These are phyloP conservation scores for Trametes hirsuta DNA, from an alignment of 1,284 basidiomycete genomes.

Conservation along the genomic window DNA sequence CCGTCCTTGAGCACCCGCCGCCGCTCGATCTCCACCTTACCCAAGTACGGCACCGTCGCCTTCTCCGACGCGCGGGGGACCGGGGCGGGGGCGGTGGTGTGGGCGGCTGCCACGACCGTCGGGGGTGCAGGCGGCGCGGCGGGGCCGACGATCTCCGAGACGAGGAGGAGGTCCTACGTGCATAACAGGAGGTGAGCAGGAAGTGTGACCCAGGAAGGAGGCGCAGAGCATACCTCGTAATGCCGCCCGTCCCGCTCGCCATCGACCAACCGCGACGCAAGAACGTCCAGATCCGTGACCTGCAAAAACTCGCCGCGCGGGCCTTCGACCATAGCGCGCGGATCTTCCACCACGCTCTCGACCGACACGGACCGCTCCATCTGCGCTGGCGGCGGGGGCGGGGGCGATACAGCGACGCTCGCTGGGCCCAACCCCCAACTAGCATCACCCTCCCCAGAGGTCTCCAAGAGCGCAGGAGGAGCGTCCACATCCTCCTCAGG, in stretches of 20 bases:
- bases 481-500: slow-evolving; percentile 3
- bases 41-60: slow-evolving; percentile 49
- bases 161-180: slow-evolving; percentile 54
- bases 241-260: slow-evolving; percentile 48
- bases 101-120: not conserved
- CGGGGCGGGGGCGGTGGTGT: slow-evolving; percentile 23
- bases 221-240: slow-evolving; percentile 56
- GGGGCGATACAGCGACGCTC: not conserved
- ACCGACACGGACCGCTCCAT: slow-evolving; percentile 23
- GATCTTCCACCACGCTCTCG: slow-evolving; percentile 17
- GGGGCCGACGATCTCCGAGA: slow-evolving; percentile 68
- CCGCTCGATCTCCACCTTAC: slow-evolving; percentile 65
- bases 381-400: not conserved
- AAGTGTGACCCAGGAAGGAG: not conserved
- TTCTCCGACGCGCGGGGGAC: slow-evolving; percentile 10
- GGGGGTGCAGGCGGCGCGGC: slow-evolving; percentile 32
- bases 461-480: not conserved
- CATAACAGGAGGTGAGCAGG: not conserved
- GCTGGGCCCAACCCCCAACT: not conserved
- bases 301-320: slow-evolving; percentile 38
- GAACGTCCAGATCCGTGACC: slow-evolving; percentile 64
- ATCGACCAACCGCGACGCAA: slow-evolving; percentile 54
- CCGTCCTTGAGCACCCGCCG: slow-evolving; percentile 71
- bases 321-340: slow-evolving; percentile 4
- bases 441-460: no score